Evolutionary conservation across 2,329 filamentous ascomycete genomes (phyloP), one percentile per base, ranked within the genome.

Genomic region (Pochonia chlamydosporia): DNA sequence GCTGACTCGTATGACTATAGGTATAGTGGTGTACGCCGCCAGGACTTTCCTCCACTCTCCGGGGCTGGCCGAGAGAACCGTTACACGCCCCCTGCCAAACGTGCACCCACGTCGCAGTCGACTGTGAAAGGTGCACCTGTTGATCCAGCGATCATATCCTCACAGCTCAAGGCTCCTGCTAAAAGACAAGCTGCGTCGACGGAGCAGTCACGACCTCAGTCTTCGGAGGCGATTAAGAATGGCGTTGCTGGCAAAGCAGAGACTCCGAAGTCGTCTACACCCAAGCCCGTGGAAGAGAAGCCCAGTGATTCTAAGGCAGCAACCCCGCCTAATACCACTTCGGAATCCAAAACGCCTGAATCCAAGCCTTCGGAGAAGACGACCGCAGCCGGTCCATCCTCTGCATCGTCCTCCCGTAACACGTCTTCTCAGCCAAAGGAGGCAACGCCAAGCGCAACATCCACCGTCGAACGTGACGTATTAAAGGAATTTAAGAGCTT

Each of bases 21-120:
- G 63, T 97, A 97, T 69, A 96, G 91, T 61, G 92, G 92, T 62
- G 93, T 99, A 47, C 85, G 85, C 52, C 84, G 92, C 54, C 76
- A 80, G 53, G 84, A 87, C 47, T 86, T 86, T 57, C 79, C 85
- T 5, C 78, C 85, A n/a, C 73, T 95, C 26, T 62, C 70, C 16
- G 53, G 51, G 41, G 42, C 1, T 39, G 69, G 65, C 37, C 68
- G 73, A 16, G 72, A 75, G 54, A 80, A 79, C 66, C 92, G 89
- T 66, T 99, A 99, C 65, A 95, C 87, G 1, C 92, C 93, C 28
- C 93, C 93, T 4, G 92, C 89, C 16, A 81, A 89, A 64, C 82
- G 93, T 56, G 86, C 91, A 8, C 88, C 89, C 16, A 81, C 86
- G 26, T 82, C 76, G 23, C 80, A 88, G 53, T 74, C 89, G 4